phyloP scores from a whole-genome alignment of 2,329 filamentous ascomycete species.

The Botrytis sinoallii region DNA sequence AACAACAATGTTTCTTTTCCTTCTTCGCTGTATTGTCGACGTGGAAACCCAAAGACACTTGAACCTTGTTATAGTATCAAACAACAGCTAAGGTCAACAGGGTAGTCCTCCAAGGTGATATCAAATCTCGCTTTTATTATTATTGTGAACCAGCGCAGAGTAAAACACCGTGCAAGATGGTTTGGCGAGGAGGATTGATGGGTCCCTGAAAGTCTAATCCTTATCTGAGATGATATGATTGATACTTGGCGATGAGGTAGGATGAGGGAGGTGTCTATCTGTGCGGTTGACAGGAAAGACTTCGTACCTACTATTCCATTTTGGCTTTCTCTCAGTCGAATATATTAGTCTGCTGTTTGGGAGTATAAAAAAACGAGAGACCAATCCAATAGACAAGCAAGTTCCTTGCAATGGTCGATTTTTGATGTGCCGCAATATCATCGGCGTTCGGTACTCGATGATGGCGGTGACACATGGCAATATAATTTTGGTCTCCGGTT shows the following conservation, averaged over 20 bases:
- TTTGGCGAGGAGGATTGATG: constrained; percentile 14
- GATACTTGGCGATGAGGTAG: background rate
- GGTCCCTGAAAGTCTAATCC: background rate
- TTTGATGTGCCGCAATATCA: background rate
- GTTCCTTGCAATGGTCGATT: background rate
- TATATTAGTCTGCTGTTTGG: background rate
- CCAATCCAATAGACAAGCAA: background rate
- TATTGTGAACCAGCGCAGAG: constrained; percentile 9
- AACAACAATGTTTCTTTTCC: background rate
- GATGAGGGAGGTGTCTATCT: background rate
- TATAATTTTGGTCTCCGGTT: background rate
- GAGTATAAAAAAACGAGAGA: background rate
- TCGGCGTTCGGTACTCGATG: background rate
- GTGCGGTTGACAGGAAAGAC: background rate
- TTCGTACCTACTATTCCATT: background rate
- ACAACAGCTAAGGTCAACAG: background rate
- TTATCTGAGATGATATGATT: constrained; percentile 1
- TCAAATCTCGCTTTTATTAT: constrained; percentile 15
- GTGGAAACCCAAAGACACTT: constrained; percentile 11
- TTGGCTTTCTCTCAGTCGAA: background rate
- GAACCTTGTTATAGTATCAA: constrained; percentile 9
- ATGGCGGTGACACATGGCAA: constrained; percentile 3
- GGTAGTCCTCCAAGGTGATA: background rate
- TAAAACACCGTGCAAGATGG: background rate
- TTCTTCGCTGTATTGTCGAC: constrained; percentile 1